These are phyloP conservation scores for Heteromeles arbutifolia DNA, from an alignment of 306 rosid genomes.

Conservation along the genomic window DNA sequence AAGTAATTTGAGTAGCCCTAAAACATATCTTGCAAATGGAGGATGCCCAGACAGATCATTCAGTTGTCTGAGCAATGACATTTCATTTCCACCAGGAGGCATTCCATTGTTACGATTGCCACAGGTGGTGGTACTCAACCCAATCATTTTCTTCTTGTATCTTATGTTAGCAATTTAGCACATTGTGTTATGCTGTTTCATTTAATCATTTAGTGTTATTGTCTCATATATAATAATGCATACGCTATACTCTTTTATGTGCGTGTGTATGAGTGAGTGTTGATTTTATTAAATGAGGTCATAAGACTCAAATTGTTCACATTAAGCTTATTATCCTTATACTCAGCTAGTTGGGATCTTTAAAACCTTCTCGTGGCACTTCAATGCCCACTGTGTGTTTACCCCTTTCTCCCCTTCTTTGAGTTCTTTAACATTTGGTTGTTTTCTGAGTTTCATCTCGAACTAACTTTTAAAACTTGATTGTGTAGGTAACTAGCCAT, in stretches of 20 bases:
- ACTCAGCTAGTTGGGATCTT: background rate
- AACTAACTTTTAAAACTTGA: constrained; percentile 25
- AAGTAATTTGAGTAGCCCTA: constrained; percentile 58
- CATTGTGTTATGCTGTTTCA: background rate
- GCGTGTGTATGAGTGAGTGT: background rate
- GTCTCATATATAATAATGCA: background rate
- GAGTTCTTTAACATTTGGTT: background rate
- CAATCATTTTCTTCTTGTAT: background rate
- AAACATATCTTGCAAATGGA: constrained; percentile 73
- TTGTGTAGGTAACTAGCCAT: constrained; percentile 72
- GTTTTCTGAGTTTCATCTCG: constrained; percentile 3
- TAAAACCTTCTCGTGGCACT: background rate
- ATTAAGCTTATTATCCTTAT: background rate
- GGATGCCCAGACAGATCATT: constrained; percentile 51
- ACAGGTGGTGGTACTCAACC: constrained; percentile 62
- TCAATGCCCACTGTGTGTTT: background rate
- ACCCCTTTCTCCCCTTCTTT: constrained; percentile 1
- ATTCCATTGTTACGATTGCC: constrained; percentile 70
- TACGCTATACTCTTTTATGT: background rate
- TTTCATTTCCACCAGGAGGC: constrained; percentile 76
- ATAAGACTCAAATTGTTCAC: background rate
- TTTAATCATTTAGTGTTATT: background rate
- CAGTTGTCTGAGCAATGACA: constrained; percentile 49
- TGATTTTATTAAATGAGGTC: background rate
- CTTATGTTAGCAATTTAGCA: background rate